Conservation (phyloP, 2,329 filamentous ascomycete species). For the Aspergillus sp. region DNA sequence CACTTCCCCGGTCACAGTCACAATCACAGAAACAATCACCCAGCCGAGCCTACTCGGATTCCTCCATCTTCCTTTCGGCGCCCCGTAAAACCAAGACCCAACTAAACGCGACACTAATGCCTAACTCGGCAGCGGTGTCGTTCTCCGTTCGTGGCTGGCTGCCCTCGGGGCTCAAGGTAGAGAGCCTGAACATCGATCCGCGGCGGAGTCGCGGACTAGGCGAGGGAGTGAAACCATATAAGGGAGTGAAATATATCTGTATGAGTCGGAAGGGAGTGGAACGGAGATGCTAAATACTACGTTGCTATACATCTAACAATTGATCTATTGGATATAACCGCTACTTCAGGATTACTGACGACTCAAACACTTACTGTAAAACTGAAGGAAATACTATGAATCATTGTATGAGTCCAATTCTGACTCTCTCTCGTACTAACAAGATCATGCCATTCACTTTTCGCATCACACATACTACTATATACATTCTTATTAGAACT, state of each 20-base stretch:
- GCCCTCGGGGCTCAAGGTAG: conserved; percentile 64
- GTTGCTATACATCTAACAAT: conserved; percentile 1
- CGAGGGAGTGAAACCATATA: conserved; percentile 89
- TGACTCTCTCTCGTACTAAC: too few relatives aligned
- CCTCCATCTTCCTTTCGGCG: conserved; percentile 27
- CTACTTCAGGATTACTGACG: neutral
- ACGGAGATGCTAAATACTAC: conserved; percentile 29
- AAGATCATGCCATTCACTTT: too few relatives aligned
- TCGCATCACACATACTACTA: too few relatives aligned
- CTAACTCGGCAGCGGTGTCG: conserved; percentile 72
- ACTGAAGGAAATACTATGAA: too few relatives aligned
- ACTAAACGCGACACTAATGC: conserved; percentile 76
- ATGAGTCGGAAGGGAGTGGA: conserved; percentile 60
- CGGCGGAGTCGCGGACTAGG: conserved; percentile 83
- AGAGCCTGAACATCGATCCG: conserved; percentile 63
- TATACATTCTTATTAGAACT: too few relatives aligned
- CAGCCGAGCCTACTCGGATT: conserved; percentile 5
- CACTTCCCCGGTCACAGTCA: conserved; percentile 12
- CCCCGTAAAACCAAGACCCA: conserved; percentile 49
- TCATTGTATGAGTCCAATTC: too few relatives aligned
- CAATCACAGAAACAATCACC: conserved; percentile 20
- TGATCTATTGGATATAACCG: neutral
- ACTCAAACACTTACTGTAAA: too few relatives aligned
- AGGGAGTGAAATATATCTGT: conserved; percentile 96
- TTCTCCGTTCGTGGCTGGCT: conserved; percentile 64